Base-by-base conservation (phyloP, 495 filamentous ascomycete species). In the Jackrogersella minutella region DNA sequence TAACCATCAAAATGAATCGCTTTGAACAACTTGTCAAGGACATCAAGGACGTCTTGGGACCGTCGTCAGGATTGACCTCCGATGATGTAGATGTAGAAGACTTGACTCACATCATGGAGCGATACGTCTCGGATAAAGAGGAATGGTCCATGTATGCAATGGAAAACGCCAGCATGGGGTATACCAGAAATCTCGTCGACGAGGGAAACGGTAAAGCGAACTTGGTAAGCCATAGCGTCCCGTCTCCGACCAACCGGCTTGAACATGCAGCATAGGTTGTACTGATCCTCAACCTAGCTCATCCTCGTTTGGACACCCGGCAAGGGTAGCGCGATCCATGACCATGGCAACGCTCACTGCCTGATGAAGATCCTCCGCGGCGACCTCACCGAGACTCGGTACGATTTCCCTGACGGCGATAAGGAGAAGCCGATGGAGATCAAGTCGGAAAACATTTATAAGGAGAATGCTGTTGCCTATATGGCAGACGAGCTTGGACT, bases 291-390 rank as follows among this genome's bases (percentile, higher is more conserved):
- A 39, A 58, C 49, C 70, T 74, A 94, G 86, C 83, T 97, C 46
- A 86, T 97, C 16, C 84, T 97, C 9, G 93, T 97, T n/a, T 97
- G 93, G 93, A 89, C 84, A 10, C 93, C 93, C 16, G 90, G 91
- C n/a, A 91, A 92, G 76, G 86, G 86, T 17, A 93, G 88, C 71
- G 86, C 87, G 0, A 90, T 97, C 62, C 93, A 97, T 76, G 93
- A 97, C 71, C 91, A 95, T 74, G 90, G 91, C 64, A 88, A 91
- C 70, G 89, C 91, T 21, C 91, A 93, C 69, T 95, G 91, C 72
- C 61, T 87, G 55, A 85, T 87, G 84, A 85, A 83, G 73, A 80
- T 97, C 63, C 84, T 97, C 33, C 86, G 87, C 65, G 93, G 93
- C 21, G 80, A 80, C 34, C 80, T 97, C 37, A 87, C 84, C 64